These are phyloP conservation scores for Globisporangium irregulare DNA, from an alignment of 352 stramenopile species.

Conservation along the genomic window DNA sequence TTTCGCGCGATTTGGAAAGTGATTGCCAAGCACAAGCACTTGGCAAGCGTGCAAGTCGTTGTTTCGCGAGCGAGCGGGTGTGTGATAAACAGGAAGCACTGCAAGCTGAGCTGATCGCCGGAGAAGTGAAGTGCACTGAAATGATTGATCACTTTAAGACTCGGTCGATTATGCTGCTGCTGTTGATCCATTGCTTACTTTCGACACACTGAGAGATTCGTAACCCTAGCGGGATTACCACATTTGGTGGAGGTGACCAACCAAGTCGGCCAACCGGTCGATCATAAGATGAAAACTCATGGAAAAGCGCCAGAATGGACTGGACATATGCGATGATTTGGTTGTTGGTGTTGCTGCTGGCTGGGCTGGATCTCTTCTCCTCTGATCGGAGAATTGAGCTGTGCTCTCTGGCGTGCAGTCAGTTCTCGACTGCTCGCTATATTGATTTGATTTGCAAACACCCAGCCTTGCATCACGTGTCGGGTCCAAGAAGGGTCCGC, in stretches of 20 bases:
- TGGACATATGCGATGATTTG: not conserved
- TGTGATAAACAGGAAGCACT: no score
- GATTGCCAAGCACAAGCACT: no score
- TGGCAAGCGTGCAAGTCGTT: no score
- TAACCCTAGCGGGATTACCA: not conserved
- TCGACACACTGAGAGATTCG: not conserved
- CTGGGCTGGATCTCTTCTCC: not conserved
- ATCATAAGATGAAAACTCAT: not conserved
- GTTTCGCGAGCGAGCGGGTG: no score
- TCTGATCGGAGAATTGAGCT: no score
- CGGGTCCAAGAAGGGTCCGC: not conserved
- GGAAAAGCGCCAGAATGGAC: constrained; percentile 3
- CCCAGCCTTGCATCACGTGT: not conserved
- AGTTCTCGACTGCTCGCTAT: not conserved
- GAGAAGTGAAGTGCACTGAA: not conserved
- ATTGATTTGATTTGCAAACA: not conserved
- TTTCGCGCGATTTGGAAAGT: no score
- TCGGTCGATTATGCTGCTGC: not conserved
- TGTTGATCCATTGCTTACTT: not conserved
- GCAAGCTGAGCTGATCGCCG: not conserved
- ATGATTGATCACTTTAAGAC: not conserved
- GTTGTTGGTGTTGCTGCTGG: not conserved
- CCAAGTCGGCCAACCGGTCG: not conserved
- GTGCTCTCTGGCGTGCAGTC: not conserved
- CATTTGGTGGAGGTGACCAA: not conserved